phyloP scores from a whole-genome alignment of 1,139 yeast species.

The Taphrina pruni region DNA sequence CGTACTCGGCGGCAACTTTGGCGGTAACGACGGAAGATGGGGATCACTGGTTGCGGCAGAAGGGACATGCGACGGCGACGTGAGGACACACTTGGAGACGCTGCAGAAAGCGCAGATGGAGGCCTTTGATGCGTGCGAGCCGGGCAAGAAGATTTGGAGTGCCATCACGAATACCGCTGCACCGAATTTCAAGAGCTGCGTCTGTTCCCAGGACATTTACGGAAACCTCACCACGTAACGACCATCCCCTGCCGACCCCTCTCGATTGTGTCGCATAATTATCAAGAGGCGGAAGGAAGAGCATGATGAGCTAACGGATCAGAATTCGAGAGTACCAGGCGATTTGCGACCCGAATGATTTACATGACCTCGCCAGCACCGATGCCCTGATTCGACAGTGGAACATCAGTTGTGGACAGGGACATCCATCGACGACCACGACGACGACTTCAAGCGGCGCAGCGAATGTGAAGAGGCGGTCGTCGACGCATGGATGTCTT shows the following conservation, averaged over 20 bases:
- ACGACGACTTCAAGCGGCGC: not conserved
- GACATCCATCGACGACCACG: not conserved
- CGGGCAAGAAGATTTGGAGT: constrained; percentile 21
- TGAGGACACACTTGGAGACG: not conserved
- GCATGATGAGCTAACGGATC: not conserved
- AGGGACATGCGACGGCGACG: constrained; percentile 1
- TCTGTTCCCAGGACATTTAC: constrained; percentile 5
- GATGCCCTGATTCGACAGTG: constrained; percentile 16
- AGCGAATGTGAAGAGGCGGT: not conserved
- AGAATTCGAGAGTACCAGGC: constrained; percentile 19
- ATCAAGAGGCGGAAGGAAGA: not conserved
- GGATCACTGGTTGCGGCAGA: not conserved
- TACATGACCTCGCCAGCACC: constrained; percentile 8
- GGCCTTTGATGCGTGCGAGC: constrained; percentile 1
- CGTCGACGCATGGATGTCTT: no score
- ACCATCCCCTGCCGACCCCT: no score
- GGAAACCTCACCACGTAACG: not conserved
- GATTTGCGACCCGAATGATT: constrained; percentile 9
- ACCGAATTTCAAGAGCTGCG: constrained; percentile 11
- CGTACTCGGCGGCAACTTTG: no score
- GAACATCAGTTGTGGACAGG: constrained; percentile 4
- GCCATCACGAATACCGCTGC: not conserved
- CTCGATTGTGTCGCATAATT: no score
- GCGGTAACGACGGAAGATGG: no score
- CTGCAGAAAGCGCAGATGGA: not conserved